phyloP scores from a whole-genome alignment of 1,139 yeast genomes.

The Chernovozyma sophiae-reginae region DNA sequence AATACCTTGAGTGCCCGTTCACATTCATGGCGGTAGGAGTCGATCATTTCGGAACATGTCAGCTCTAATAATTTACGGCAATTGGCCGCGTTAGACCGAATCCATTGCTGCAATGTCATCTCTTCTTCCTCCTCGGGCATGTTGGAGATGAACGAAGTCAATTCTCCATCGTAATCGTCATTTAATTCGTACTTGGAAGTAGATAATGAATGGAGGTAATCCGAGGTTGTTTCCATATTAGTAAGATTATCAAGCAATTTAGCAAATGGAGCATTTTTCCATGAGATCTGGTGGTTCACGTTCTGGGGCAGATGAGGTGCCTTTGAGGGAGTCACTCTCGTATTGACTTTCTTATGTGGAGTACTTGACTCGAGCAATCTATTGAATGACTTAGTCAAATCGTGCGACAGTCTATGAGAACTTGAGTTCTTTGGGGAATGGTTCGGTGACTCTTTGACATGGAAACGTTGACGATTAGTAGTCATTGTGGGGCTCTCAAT shows the following conservation, averaged over 20 bases:
- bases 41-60: conserved; percentile 39
- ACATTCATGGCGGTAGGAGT: conserved; percentile 39
- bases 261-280: conserved; percentile 16
- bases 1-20: conserved; percentile 37
- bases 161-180: conserved; percentile 60
- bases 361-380: conserved; percentile 18
- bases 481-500: neutral
- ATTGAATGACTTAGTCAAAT: conserved; percentile 10
- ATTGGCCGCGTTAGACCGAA: conserved; percentile 45
- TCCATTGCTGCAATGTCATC: conserved; percentile 72
- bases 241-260: conserved; percentile 30
- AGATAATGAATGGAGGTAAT: conserved; percentile 25
- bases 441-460: neutral
- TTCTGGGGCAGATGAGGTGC: neutral
- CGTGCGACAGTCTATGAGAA: neutral
- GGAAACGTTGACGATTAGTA: neutral
- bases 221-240: conserved; percentile 37
- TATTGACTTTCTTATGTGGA: conserved; percentile 11
- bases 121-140: conserved; percentile 68
- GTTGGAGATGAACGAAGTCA: conserved; percentile 59
- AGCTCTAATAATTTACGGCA: conserved; percentile 30
- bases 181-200: conserved; percentile 29
- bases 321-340: neutral
- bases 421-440: neutral
- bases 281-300: neutral